Conservation (phyloP, 352 stramenopile species). For the Pythium diclinum region DNA sequence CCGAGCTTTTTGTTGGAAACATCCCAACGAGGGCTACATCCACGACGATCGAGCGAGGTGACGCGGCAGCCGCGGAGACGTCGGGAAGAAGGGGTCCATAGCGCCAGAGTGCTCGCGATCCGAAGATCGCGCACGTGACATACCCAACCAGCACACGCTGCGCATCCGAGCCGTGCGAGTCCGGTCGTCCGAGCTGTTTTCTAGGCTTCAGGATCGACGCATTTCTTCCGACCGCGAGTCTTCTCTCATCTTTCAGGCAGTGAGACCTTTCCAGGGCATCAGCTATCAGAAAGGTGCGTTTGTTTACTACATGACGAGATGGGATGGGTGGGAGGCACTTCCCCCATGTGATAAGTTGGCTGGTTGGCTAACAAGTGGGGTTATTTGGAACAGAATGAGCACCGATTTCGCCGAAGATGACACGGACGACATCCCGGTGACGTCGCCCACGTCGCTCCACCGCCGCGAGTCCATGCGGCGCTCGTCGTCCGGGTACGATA, state of each 20-base stretch:
- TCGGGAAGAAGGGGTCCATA: background rate
- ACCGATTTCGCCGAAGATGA: slow-evolving; percentile 33
- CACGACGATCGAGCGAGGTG: background rate
- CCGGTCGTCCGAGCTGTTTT: background rate
- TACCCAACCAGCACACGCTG: background rate
- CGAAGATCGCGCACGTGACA: background rate
- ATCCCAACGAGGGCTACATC: background rate
- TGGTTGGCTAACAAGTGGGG: background rate
- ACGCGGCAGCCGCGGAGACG: background rate
- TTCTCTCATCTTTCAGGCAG: background rate
- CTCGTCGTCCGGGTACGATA: slow-evolving; percentile 59
- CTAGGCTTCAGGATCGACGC: background rate
- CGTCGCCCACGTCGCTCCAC: slow-evolving; percentile 75
- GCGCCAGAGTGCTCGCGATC: background rate
- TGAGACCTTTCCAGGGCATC: background rate
- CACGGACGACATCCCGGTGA: slow-evolving; percentile 75
- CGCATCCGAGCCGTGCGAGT: background rate
- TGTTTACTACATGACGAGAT: background rate
- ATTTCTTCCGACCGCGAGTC: background rate
- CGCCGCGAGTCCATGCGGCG: slow-evolving; percentile 75
- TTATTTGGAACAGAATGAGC: slow-evolving; percentile 11
- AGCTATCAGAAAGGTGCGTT: background rate
- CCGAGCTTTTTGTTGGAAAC: slow-evolving; percentile 3
- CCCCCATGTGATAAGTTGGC: background rate
- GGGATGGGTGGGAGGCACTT: background rate